A percentile compares a stretch with the other conserved stretches of the same genome.
Conservation (phyloP, 768 basidiomycete species). For the Panellus pusillus region DNA sequence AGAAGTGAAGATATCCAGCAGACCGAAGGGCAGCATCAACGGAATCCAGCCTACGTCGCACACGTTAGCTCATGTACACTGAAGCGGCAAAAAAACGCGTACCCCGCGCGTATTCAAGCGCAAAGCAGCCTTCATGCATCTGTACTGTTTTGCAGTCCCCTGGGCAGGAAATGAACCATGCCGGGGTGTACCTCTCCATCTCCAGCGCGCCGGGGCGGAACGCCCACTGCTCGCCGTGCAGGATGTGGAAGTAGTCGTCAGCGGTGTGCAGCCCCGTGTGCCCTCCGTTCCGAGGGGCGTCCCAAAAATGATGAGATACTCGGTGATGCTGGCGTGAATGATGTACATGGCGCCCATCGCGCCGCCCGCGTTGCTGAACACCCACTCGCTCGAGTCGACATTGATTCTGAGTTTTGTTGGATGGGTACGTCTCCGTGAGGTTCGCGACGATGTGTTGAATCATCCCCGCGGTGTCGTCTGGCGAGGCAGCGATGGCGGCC, state of each 20-base stretch:
- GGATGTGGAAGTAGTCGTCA: slow-evolving; percentile 97
- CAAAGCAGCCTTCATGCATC: slow-evolving; percentile 95
- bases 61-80: background rate
- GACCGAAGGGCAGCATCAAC: slow-evolving; percentile 91
- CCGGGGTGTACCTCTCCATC: slow-evolving; percentile 83
- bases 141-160: slow-evolving; percentile 95
- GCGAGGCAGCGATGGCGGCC: slow-evolving; percentile 66
- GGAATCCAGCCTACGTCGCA: slow-evolving; percentile 91
- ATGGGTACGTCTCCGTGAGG: slow-evolving; percentile 71
- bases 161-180: slow-evolving; percentile 77
- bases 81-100: slow-evolving; percentile 23
- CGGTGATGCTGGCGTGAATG: slow-evolving; percentile 94
- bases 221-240: slow-evolving; percentile 94
- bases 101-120: slow-evolving; percentile 94
- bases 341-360: slow-evolving; percentile 99
- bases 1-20: slow-evolving; percentile 81
- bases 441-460: slow-evolving; percentile 80
- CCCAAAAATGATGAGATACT: slow-evolving; percentile 95
- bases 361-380: slow-evolving; percentile 96
- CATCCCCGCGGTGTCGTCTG: slow-evolving; percentile 67
- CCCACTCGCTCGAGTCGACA: slow-evolving; percentile 75
- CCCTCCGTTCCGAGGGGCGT: slow-evolving; percentile 97
- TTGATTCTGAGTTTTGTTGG: slow-evolving; percentile 55
- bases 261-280: slow-evolving; percentile 93
- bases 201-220: slow-evolving; percentile 78